Evolutionary conservation across 768 basidiomycete genomes (phyloP), one percentile per base, ranked within the genome.

Genomic region (Tremella fuciformis): DNA sequence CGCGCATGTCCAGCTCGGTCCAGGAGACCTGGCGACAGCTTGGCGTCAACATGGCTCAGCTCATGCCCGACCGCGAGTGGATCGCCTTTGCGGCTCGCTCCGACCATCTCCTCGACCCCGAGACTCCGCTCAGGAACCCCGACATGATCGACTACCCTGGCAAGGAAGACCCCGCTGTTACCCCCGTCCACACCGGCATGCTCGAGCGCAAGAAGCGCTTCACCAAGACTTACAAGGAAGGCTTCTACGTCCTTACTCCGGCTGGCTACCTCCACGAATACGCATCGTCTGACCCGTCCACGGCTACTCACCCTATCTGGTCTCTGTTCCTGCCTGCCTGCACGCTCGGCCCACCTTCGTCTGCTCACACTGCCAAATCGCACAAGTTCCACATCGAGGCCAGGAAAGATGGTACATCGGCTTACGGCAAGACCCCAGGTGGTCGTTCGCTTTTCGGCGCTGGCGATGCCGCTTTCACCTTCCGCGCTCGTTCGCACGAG

Each of bases 371-470:
- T 38, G 82, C 87, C 2, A 83, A 83, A 57, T 85, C 85, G 16
- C 88, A 98, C 82, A 97, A 96, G 78, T 99, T 99, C 83, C 91
- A 96, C 78, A 91, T 99, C 69, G 96, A 99, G 78, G 88, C 88
- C 8, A 80, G 86, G 64, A 91, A 87, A 76, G 87, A 92, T 63
- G 91, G 89, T 0, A 83, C 80, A 6, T 90, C 88, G 38, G 71
- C 76, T 41, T 66, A 64, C 63, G 77, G 77, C 55, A 76, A 75
- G 67, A 75, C 74, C 25, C 74, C 73, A 3, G 70, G 73, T 22
- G 71, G 69, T 39, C 64, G 65, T 54, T 58, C 67, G 44, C 77
- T 81, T 21, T 80, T 84, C 54, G 74, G 76, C 47, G 69, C 64
- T 46, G 72, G 69, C 58, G 78, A 79, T 56, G 75, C 72, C 34